phyloP scores from a whole-genome alignment of 2,329 filamentous ascomycete species.

The Colletotrichum chlorophyti region DNA sequence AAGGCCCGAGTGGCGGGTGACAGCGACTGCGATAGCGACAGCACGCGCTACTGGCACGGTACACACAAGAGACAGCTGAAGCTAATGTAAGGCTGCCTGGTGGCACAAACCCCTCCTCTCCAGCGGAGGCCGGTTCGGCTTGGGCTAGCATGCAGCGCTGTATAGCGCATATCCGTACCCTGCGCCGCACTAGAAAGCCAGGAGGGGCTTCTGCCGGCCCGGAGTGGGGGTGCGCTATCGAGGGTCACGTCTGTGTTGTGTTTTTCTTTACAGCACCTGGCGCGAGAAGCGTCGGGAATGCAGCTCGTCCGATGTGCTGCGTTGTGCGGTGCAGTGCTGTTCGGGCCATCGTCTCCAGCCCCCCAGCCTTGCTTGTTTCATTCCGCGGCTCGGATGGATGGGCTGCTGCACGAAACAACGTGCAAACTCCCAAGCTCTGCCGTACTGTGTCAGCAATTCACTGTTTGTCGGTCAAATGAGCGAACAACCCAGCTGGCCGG shows the following conservation, averaged over 20 bases:
- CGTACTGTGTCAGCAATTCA: background rate
- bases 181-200: background rate
- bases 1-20: background rate
- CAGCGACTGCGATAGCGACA: background rate
- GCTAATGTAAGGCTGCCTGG: constrained; percentile 17
- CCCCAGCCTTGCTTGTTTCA: constrained; percentile 28
- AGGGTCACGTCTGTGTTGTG: too few relatives aligned
- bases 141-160: background rate
- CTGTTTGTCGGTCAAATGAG: background rate
- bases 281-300: constrained; percentile 26
- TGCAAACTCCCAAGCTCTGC: background rate
- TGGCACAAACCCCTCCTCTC: background rate
- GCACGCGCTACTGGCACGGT: background rate
- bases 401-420: background rate
- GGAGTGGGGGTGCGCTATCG: constrained; percentile 2
- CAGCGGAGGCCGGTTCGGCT: constrained; percentile 1
- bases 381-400: constrained; percentile 2
- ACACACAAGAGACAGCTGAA: background rate
- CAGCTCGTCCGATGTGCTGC: constrained; percentile 24
- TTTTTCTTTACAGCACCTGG: constrained; percentile 15
- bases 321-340: too few relatives aligned
- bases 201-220: constrained; percentile 18
- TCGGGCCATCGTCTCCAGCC: constrained; percentile 11
- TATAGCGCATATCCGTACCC: too few relatives aligned
- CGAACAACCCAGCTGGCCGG: background rate